Base-by-base conservation (phyloP, 169 alveolate genomes). In the Plasmodium coatneyi region DNA sequence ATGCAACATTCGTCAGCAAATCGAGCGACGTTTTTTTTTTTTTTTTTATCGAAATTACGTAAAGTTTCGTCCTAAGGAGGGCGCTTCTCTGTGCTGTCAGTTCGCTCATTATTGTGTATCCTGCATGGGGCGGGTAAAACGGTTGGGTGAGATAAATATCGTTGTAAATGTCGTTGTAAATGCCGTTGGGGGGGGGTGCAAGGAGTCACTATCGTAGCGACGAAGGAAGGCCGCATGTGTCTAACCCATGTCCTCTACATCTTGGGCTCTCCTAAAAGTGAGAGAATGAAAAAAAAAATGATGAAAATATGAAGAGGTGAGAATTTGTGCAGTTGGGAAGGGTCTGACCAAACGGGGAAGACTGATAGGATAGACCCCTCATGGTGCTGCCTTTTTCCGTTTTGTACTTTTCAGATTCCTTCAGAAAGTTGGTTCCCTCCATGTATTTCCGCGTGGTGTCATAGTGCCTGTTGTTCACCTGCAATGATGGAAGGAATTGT, bases 231-330 rank as follows among this genome's bases (percentile, higher is more conserved):
- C 19, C 22, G 30, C 43, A 9, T 28, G 25, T 78, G 19, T 46
- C 66, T 54, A 10, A 87, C 93, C 93, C 82, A 87, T 87, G 39
- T 87, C 93, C 36, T 87, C 93, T 10, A 87, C 87, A 87, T 87
- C 93, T 87, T 87, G 93, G 46, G 93, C 93, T 78, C 89, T 78
- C 93, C 93, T 87, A 87, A 87, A 87, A 19, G 12, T 14, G 22
- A 9, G 32, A 19, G 78, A 19, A 32, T 34, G 22, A 39, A 5
- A 9, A 2, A 39, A 5, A 9, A 2, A 66, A 7, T 49, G 60
- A 12, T 49, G 7, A 66, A 66, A 66, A 25, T 22, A 2, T 1
- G 71, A 78, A 9, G 78, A 71, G 32, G 34, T 22, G 41, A 25
- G 9, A 80, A 34, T 14, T 19, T 28, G 66, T 22, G 30, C 22